Evolutionary conservation across 148 eudicot species (phyloP).

Genomic region (Polygonum maritimum): DNA sequence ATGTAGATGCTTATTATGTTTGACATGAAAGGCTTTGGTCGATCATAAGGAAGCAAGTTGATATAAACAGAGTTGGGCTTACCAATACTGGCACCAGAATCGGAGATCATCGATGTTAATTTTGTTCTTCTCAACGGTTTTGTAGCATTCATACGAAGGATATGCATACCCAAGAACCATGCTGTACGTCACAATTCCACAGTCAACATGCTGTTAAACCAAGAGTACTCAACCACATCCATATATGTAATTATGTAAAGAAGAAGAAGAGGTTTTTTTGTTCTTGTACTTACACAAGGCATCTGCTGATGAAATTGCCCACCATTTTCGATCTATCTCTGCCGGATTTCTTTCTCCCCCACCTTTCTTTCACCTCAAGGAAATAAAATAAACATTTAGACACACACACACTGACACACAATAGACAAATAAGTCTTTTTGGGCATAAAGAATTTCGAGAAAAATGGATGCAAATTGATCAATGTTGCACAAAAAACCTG

Average conservation of each 20-base stretch:
- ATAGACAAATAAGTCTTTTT: neutral
- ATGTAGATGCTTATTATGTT: no score
- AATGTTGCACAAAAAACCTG: neutral
- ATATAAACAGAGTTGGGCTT: neutral
- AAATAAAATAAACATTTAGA: neutral
- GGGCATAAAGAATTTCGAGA: neutral
- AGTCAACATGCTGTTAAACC: neutral
- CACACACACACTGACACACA: neutral
- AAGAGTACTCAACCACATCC: no score
- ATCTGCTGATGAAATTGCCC: conserved; percentile 60
- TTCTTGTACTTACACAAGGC: conserved; percentile 49
- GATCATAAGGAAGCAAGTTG: no score
- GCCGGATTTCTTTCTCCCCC: neutral
- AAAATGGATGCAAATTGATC: neutral
- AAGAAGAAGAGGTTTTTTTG: neutral
- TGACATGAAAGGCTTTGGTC: no score
- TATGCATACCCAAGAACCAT: conserved; percentile 82
- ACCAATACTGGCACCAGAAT: conserved; percentile 99
- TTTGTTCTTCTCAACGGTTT: conserved; percentile 66
- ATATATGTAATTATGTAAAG: neutral
- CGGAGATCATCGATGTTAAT: conserved; percentile 72
- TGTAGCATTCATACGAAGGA: conserved; percentile 92
- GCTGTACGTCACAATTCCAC: conserved; percentile 21
- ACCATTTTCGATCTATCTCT: conserved; percentile 36
- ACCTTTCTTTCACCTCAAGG: neutral